Conservation (phyloP, 495 filamentous ascomycete species). For the Pseudomonodictys pantanalensis region DNA sequence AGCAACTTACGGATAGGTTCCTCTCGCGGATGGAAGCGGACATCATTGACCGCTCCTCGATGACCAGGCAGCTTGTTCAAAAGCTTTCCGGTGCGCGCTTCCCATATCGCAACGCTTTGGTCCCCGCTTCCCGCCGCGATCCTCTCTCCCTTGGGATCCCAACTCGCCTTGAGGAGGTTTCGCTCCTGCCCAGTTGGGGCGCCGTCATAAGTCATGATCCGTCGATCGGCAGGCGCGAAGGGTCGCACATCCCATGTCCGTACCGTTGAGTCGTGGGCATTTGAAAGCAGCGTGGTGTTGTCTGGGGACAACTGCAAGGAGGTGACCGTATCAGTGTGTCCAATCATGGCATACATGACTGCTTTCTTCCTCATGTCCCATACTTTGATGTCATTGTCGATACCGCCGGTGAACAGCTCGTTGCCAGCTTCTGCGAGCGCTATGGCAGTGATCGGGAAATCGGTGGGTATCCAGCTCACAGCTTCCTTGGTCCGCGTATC, state of each 20-base stretch:
- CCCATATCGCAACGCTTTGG: constrained; percentile 88
- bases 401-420: constrained; percentile 91
- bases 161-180: constrained; percentile 87
- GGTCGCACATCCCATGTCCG: constrained; percentile 95
- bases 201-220: constrained; percentile 82
- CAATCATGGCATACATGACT: constrained; percentile 79
- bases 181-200: constrained; percentile 84
- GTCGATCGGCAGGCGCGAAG: constrained; percentile 83
- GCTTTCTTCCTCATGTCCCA: constrained; percentile 94
- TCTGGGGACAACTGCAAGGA: constrained; percentile 88
- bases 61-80: constrained; percentile 94
- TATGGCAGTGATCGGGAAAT: constrained; percentile 89
- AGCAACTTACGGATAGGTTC: constrained; percentile 82
- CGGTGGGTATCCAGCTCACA: constrained; percentile 81
- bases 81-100: constrained; percentile 73
- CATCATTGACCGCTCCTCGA: constrained; percentile 93
- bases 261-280: constrained; percentile 89
- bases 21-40: constrained; percentile 76
- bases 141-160: constrained; percentile 81
- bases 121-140: constrained; percentile 90
- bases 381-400: constrained; percentile 95
- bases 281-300: constrained; percentile 83
- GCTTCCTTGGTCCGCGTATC: constrained; percentile 90
- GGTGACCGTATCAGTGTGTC: constrained; percentile 89
- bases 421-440: constrained; percentile 89